Conservation (phyloP, 2,329 filamentous ascomycete species). For the Thelonectria rubi region DNA sequence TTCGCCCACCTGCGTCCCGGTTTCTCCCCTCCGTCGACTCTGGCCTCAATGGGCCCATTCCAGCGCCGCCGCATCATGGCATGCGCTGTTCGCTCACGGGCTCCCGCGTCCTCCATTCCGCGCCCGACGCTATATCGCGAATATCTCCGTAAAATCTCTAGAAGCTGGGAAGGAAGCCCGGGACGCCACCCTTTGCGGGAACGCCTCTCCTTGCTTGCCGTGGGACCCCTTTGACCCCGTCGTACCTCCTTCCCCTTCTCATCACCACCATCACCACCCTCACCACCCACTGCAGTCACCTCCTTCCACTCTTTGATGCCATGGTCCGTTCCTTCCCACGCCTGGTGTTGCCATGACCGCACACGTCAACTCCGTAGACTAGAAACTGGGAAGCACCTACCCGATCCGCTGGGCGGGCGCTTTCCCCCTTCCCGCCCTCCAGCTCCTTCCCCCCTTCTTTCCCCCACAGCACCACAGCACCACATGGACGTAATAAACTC, state of each 20-base stretch:
- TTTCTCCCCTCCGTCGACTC: slow-evolving; percentile 22
- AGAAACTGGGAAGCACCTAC: neutral
- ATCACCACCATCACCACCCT: neutral
- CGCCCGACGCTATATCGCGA: slow-evolving; percentile 1
- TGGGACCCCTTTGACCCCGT: neutral
- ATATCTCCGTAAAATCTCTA: slow-evolving; percentile 31
- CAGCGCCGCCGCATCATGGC: slow-evolving; percentile 18
- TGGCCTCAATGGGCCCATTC: slow-evolving; percentile 41
- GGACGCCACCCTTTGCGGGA: neutral
- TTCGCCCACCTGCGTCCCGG: slow-evolving; percentile 30
- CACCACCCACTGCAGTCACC: neutral
- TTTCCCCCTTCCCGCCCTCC: slow-evolving; percentile 4
- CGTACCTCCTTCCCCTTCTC: neutral
- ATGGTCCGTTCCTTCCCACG: neutral
- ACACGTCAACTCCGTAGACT: no score
- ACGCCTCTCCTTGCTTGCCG: neutral
- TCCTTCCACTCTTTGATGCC: neutral
- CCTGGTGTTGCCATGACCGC: neutral
- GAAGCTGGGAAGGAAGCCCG: neutral
- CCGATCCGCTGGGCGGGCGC: neutral
- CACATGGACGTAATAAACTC: neutral
- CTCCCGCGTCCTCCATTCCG: slow-evolving; percentile 23
- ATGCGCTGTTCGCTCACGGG: slow-evolving; percentile 38
- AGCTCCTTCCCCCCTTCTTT: slow-evolving; percentile 3
- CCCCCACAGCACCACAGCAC: neutral